Base-by-base conservation (phyloP, 2,329 filamentous ascomycete species). In the Calonectria henricotiae region DNA sequence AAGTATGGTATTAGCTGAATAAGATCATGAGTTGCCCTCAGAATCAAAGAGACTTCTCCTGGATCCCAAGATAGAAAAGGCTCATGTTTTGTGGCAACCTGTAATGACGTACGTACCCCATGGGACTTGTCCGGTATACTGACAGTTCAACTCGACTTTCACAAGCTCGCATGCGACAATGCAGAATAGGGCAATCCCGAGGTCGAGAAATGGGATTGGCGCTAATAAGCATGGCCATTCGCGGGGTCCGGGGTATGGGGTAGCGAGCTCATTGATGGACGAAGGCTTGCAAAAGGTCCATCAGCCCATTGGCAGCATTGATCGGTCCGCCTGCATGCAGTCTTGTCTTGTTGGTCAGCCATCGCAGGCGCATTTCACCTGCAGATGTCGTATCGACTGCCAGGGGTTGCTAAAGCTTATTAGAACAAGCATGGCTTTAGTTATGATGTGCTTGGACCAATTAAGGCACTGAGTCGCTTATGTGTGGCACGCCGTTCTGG, bases 201-300 rank as follows among this genome's bases (percentile, higher is more conserved):
- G 64, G 64, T 60, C 35, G 41, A 54, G 12, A 43, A 30, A 32
- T 17, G 20, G 30, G 55, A 9, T 41, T 35, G 20, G 30, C 49
- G 41, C 49, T 58, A 58, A 20, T 39, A 37, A 11, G 27, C 15
- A 5, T 25, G 25, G 13, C n/a, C 15, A 7, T 61, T 66, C 64
- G 64, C 43, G 64, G 64, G 64, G 64, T 66, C 55, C 32, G 54
- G 54, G 64, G 62, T 46, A 60, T 41, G 63, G 63, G 51, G 64
- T 47, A 65, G 47, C 32, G 27, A 58, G 55, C 12, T 17, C 55
- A 32, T 41, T 41, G 37, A 61, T 61, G 23, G 37, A 44, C 9
- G 55, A 44, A 39, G 46, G 54, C 51, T 66, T 49, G 64, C 64
- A 66, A 66, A 66, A 66, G 64, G 47, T 39, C 64, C 64, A 39